Percentiles rank a stretch among this genome's conserved stretches.
Evolutionary conservation across 2,329 filamentous ascomycete genomes (phyloP).

Genomic region (Alternaria ventricosa): DNA sequence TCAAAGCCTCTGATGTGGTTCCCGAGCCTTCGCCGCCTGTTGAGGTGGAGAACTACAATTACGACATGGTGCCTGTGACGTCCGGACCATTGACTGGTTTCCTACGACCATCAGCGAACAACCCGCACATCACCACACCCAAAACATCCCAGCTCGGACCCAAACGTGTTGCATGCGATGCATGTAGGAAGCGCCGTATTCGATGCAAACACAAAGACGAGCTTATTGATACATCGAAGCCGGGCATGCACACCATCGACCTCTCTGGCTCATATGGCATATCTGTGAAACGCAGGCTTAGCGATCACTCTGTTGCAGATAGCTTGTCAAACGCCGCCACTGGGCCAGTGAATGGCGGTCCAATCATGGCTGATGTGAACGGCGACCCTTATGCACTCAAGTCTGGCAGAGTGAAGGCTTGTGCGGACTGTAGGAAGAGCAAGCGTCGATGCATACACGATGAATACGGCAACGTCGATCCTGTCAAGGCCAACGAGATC

Average conservation of each 20-base stretch:
- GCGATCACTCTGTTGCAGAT: conserved; percentile 37
- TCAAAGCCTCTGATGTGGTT: conserved; percentile 32
- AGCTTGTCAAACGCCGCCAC: conserved; percentile 21
- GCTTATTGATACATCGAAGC: conserved; percentile 45
- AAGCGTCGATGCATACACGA: conserved; percentile 74
- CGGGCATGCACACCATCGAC: conserved; percentile 41
- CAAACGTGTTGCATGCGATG: conserved; percentile 67
- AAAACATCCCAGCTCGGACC: conserved; percentile 66
- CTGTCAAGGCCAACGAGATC: conserved; percentile 67
- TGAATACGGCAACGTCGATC: conserved; percentile 68
- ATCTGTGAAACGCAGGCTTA: conserved; percentile 43
- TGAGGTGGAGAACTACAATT: conserved; percentile 18
- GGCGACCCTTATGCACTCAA: conserved; percentile 55
- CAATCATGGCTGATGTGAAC: conserved; percentile 44
- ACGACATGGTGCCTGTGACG: conserved; percentile 18
- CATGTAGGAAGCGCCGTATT: conserved; percentile 67
- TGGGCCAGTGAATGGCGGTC: conserved; percentile 35
- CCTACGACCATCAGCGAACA: conserved; percentile 46
- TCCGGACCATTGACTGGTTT: conserved; percentile 41
- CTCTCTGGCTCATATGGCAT: conserved; percentile 40
- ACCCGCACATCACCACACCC: conserved; percentile 54
- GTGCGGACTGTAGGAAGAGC: conserved; percentile 70
- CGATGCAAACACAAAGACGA: conserved; percentile 69
- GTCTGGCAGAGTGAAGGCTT: conserved; percentile 68
- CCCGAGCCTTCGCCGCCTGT: conserved; percentile 23